These are phyloP conservation scores for Aspergillus cristatus DNA, from an alignment of 495 filamentous ascomycete species.

Conservation along the genomic window DNA sequence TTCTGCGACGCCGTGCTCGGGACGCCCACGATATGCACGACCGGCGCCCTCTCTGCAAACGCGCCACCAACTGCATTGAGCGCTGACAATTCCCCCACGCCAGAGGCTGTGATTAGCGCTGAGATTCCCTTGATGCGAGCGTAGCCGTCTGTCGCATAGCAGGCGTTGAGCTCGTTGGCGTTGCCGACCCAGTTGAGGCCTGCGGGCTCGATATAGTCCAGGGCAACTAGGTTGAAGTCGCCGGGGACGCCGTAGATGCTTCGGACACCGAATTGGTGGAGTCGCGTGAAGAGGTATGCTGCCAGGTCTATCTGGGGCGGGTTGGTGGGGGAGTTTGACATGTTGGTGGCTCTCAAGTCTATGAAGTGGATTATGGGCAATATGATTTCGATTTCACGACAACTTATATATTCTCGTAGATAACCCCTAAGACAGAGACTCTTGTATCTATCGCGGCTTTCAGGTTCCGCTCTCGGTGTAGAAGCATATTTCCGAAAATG, in stretches of 20 bases:
- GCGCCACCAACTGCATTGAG: conserved; percentile 64
- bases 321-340: no score
- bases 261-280: conserved; percentile 58
- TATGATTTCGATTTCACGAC: no score
- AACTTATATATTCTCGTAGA: no score
- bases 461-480: no score
- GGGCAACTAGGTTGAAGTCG: conserved; percentile 62
- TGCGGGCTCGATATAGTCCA: conserved; percentile 56
- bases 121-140: conserved; percentile 62
- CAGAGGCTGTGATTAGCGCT: conserved; percentile 71
- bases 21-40: conserved; percentile 73
- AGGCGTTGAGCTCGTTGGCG: conserved; percentile 76
- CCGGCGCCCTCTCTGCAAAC: conserved; percentile 64
- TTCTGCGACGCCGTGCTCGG: conserved; percentile 23
- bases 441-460: no score
- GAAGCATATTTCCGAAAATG: no score
- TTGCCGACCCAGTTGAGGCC: conserved; percentile 71
- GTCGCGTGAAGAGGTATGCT: conserved; percentile 59
- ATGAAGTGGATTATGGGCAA: no score
- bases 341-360: no score
- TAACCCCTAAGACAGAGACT: no score
- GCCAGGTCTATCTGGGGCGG: conserved; percentile 30
- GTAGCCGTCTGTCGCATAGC: conserved; percentile 76
- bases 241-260: conserved; percentile 64
- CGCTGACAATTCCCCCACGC: conserved; percentile 70